A percentile compares a stretch with the other conserved stretches of the same genome.
phyloP scores from a whole-genome alignment of 148 eudicot species.

The Persicaria tinctoria region DNA sequence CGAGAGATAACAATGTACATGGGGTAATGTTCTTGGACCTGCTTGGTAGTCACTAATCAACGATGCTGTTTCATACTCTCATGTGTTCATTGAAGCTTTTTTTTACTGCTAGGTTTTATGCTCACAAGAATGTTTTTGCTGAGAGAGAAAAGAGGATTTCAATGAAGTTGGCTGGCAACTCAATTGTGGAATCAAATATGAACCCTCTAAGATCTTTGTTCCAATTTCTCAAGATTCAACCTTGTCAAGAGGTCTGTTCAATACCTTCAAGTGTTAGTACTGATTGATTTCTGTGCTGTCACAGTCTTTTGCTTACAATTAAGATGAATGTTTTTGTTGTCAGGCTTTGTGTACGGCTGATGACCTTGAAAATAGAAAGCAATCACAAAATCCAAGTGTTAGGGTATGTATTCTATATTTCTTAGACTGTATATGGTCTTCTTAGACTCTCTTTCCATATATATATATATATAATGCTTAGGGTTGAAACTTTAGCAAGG shows the following conservation, averaged over 20 bases:
- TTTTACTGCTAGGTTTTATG: conserved; percentile 33
- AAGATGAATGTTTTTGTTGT: neutral
- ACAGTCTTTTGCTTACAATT: neutral
- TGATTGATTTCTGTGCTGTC: neutral
- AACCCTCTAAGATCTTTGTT: conserved; percentile 37
- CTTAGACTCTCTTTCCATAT: too few species aligned
- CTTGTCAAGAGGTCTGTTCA: conserved; percentile 13
- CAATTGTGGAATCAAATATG: conserved; percentile 28
- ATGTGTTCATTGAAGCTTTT: neutral
- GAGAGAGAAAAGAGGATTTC: conserved; percentile 23
- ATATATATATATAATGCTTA: too few species aligned
- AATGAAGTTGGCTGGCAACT: conserved; percentile 30
- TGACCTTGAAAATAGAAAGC: conserved; percentile 2
- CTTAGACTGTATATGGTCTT: too few species aligned
- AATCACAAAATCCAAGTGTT: neutral
- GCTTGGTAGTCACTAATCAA: neutral
- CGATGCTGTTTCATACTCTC: neutral
- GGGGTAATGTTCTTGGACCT: conserved; percentile 29
- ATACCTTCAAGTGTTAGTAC: neutral
- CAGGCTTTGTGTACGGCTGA: conserved; percentile 8
- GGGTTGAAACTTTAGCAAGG: too few species aligned
- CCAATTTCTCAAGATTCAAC: conserved; percentile 31
- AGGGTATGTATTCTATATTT: neutral
- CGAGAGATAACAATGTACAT: conserved; percentile 48
- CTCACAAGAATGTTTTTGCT: conserved; percentile 30